Base-by-base conservation (phyloP, 331 rosid genomes). In the Rosa hybrid region DNA sequence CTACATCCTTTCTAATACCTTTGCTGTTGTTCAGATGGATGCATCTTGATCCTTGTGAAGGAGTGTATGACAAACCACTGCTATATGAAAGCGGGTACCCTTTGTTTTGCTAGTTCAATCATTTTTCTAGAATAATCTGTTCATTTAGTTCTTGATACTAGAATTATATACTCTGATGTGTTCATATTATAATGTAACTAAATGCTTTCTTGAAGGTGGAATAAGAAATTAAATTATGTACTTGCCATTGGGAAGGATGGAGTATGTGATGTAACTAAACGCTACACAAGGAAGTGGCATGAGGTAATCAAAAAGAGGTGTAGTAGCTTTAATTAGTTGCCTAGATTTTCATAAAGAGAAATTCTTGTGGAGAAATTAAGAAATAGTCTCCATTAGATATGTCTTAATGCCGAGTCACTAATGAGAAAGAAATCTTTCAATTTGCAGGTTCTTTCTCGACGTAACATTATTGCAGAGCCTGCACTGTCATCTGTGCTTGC, bases 1-100 rank as follows among this genome's bases (percentile, higher is more conserved):
- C 6, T 53, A 12, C 8, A 23, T 68, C 46, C 20, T 70, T 86
- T 68, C 74, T 86, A 81, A 78, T 72, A 78, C 65, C 71, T 64
- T 14, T 30, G 71, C 64, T 83, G 68, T 85, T 85, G 76, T 83
- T 59, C 88, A 95, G 99, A 86, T 95, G 98, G 98, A 87, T 95
- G 93, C 99, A 95, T 90, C 97, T 95, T 60, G 99, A 95, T 79
- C 97, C 98, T 20, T 93, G 99, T 82, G 99, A 93, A 77, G 93
- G 88, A 86, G 87, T 90, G 75, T 91, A 87, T 84, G 98, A 95
- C 85, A 87, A 73, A 77, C 99, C 99, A 62, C 84, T 93, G 81
- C 87, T 95, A 87, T 95, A 95, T 84, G 99, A 95, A 85, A 90
- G 85, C 75, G 98, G 99, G 99, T 93, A 93, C 79, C 57, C 69